These are phyloP conservation scores for Annulohypoxylon maeteangense DNA, from an alignment of 495 filamentous ascomycete genomes.

Conservation along the genomic window DNA sequence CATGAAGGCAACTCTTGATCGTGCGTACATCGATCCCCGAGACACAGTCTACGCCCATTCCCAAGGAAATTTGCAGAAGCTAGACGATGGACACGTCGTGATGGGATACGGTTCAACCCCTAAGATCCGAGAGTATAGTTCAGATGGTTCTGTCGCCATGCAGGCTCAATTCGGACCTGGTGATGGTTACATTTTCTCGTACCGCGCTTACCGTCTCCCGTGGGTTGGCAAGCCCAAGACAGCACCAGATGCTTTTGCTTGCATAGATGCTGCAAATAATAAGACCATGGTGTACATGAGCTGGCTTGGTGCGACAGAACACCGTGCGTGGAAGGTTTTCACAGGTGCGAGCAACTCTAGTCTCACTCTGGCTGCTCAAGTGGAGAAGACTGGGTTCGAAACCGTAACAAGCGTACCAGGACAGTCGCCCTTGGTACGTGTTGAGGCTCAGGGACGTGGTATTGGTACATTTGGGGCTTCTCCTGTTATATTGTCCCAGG, in stretches of 20 bases:
- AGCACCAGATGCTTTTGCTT: slow-evolving; percentile 21
- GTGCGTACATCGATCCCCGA: slow-evolving; percentile 16
- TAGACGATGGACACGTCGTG: slow-evolving; percentile 22
- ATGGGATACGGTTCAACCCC: slow-evolving; percentile 36
- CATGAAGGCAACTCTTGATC: slow-evolving; percentile 25
- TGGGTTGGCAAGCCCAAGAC: slow-evolving; percentile 31
- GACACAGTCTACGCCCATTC: slow-evolving; percentile 26
- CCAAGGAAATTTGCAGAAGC: slow-evolving; percentile 27
- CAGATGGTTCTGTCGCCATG: slow-evolving; percentile 22
- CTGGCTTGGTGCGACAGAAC: slow-evolving; percentile 39
- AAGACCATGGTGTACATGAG: slow-evolving; percentile 33
- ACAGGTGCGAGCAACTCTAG: slow-evolving; percentile 14
- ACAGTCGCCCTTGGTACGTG: slow-evolving; percentile 12
- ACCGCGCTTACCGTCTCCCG: slow-evolving; percentile 33
- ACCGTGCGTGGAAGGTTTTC: slow-evolving; percentile 22
- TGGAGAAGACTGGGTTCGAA: slow-evolving; percentile 32
- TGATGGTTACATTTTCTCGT: slow-evolving; percentile 22
- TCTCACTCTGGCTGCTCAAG: slow-evolving; percentile 13
- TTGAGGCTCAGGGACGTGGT: slow-evolving; percentile 12
- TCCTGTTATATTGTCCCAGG: neutral
- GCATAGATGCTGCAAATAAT: slow-evolving; percentile 13
- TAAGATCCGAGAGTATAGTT: slow-evolving; percentile 30
- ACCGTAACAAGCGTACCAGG: slow-evolving; percentile 21
- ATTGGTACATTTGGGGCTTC: neutral
- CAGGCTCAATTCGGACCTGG: slow-evolving; percentile 31